Percentiles rank a stretch among this genome's conserved stretches.
These are phyloP conservation scores for Tuber borchii DNA, from an alignment of 495 filamentous ascomycete genomes.

Conservation along the genomic window DNA sequence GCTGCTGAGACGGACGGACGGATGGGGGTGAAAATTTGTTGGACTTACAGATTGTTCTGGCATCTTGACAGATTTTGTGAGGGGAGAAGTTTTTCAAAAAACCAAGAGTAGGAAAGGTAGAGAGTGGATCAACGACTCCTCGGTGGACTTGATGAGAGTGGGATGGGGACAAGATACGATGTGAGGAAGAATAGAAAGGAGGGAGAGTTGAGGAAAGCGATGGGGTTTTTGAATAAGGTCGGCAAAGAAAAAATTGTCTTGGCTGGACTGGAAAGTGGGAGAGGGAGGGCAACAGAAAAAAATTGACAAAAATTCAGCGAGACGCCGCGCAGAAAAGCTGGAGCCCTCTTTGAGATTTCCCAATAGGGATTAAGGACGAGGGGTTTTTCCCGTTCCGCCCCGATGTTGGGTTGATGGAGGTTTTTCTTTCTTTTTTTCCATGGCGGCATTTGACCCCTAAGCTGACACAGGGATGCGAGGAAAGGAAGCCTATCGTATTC, in stretches of 20 bases:
- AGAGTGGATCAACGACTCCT: constrained; percentile 43
- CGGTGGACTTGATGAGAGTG: constrained; percentile 10
- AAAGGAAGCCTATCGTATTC: constrained; percentile 2
- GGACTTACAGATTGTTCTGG: constrained; percentile 39
- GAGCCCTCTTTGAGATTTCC: constrained; percentile 15
- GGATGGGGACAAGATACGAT: constrained; percentile 24
- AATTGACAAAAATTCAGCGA: constrained; percentile 13
- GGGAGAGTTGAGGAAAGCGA: constrained; percentile 19
- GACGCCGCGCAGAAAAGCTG: constrained; percentile 23
- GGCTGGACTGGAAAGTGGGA: constrained; percentile 12
- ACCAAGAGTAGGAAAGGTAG: constrained; percentile 21
- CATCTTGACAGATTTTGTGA: constrained; percentile 33
- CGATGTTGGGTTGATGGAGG: constrained; percentile 25
- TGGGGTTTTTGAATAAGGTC: constrained; percentile 40
- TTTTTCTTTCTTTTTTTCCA: constrained; percentile 10
- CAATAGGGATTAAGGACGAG: constrained; percentile 27
- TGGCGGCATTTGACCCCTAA: constrained; percentile 22
- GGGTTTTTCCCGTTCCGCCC: constrained; percentile 36
- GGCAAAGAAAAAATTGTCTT: constrained; percentile 30
- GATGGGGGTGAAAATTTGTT: constrained; percentile 12
- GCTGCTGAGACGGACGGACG: constrained; percentile 16
- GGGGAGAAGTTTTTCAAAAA: constrained; percentile 36
- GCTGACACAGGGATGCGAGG: constrained; percentile 18
- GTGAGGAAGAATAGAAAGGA: constrained; percentile 12
- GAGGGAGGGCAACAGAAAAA: constrained; percentile 23